Percentiles rank a stretch among this genome's conserved stretches.
phyloP scores from a whole-genome alignment of 306 rosid genomes.

The Lablab purpureus region DNA sequence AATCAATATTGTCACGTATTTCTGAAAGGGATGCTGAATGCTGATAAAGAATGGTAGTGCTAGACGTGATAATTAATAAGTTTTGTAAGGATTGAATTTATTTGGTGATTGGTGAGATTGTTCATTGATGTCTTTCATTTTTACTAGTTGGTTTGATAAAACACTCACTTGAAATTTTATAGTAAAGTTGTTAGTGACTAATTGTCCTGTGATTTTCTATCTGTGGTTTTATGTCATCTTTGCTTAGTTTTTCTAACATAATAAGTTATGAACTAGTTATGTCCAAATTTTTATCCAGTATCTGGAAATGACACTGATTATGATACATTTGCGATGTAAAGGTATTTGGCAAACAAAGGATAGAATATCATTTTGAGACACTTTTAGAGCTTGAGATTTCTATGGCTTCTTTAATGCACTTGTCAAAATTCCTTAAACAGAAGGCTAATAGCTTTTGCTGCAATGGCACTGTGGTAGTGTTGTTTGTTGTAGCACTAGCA shows the following conservation, averaged over 20 bases:
- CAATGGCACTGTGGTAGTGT: not conserved
- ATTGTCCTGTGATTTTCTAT: not conserved
- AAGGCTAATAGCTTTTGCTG: conserved; percentile 10
- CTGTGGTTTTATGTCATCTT: not conserved
- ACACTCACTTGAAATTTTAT: too few species aligned
- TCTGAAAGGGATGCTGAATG: not conserved
- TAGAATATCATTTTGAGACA: not conserved
- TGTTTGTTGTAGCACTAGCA: not conserved
- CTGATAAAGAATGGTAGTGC: not conserved
- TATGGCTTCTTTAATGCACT: not conserved
- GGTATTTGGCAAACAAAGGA: conserved; percentile 15
- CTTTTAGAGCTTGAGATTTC: conserved; percentile 29
- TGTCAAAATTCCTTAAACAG: not conserved
- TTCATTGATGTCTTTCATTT: too few species aligned
- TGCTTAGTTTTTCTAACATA: not conserved
- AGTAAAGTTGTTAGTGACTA: not conserved
- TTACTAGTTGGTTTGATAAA: too few species aligned
- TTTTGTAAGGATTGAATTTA: not conserved
- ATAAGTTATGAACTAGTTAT: not conserved
- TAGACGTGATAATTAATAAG: not conserved
- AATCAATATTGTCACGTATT: not conserved
- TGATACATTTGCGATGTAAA: conserved; percentile 7
- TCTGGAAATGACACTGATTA: not conserved
- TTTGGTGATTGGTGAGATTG: not conserved
- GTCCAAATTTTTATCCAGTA: not conserved